A percentile compares a stretch with the other conserved stretches of the same genome.
phyloP scores from a whole-genome alignment of 345 rosid genomes.

The Lumnitzera littorea region DNA sequence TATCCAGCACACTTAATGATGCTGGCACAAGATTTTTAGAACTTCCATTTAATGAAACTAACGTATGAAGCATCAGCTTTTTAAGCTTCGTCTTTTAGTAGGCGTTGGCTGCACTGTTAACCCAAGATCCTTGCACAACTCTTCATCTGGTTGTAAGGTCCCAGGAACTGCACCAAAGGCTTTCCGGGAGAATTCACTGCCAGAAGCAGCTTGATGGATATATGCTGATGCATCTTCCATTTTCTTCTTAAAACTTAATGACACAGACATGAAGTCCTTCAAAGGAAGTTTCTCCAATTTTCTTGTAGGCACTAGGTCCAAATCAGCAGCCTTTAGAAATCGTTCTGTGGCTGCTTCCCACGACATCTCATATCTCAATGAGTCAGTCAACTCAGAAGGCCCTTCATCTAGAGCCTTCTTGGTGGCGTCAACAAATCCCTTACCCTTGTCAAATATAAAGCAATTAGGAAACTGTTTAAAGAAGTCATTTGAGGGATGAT shows the following conservation, averaged over 20 bases:
- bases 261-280: constrained; percentile 37
- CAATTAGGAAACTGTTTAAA: constrained; percentile 86
- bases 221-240: constrained; percentile 72
- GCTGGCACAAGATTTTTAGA: too few species aligned
- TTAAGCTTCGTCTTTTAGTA: constrained; percentile 7
- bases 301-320: not conserved
- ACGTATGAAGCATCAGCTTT: too few species aligned
- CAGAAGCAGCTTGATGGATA: constrained; percentile 60
- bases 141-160: constrained; percentile 77
- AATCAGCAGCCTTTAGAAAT: constrained; percentile 41
- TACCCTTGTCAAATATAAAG: constrained; percentile 36
- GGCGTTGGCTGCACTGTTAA: constrained; percentile 21
- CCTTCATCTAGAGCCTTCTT: constrained; percentile 58
- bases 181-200: constrained; percentile 61
- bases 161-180: constrained; percentile 84
- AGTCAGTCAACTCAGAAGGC: constrained; percentile 54
- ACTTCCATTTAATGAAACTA: too few species aligned
- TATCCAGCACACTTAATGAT: too few species aligned
- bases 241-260: constrained; percentile 34
- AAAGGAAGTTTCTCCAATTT: constrained; percentile 11
- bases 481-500: constrained; percentile 45
- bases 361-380: constrained; percentile 61
- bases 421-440: constrained; percentile 48
- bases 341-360: constrained; percentile 92
- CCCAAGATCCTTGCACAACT: constrained; percentile 70